Evolutionary conservation across 2,329 filamentous ascomycete species (phyloP), one percentile per base, ranked within the genome.

Genomic region (Lachnellula arida): DNA sequence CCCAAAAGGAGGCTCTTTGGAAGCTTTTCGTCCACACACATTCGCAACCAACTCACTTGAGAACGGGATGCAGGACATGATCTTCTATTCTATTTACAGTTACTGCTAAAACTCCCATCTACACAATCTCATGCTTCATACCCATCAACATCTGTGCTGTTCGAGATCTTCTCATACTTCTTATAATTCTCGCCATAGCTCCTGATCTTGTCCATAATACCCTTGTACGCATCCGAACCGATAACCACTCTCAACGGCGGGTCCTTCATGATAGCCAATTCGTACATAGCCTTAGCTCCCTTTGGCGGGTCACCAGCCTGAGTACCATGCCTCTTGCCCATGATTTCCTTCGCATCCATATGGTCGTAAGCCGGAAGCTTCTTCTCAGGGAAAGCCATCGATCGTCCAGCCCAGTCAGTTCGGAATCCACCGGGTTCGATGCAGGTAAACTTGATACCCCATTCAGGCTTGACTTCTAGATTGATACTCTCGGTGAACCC

Each of bases 171-270:
- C 55, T 65, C 62, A 49, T 63, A 66, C 57, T 66, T 65, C 53
- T 60, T 61, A 37, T 59, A 64, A 40, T 76, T 75, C 59, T 78
- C 73, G 34, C 70, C 54, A 49, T 79, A 79, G 12, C 69, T 67
- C 44, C 81, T 75, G 22, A 82, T 71, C 69, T 82, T 83, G 0
- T 68, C 63, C 60, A 72, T 77, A 22, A 84, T 75, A 4, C 60
- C 70, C 1, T 65, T 63, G 65, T 77, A 82, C 0, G 78, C 78
- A 67, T 84, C 81, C 0, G 72, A 78, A 0, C 81, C 81, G 11
- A 84, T 70, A 0, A 80, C 73, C 14, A 79, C 74, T 32, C 81
- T 70, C 7, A 84, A 61, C 3, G 81, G 81, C 2, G 77, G 78
- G 14, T 80, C 74, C 12, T 78, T 63, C 73, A 79, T 75, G 39